Evolutionary conservation across 2,329 filamentous ascomycete genomes (phyloP).

Genomic region (Tympanopsis confertula): DNA sequence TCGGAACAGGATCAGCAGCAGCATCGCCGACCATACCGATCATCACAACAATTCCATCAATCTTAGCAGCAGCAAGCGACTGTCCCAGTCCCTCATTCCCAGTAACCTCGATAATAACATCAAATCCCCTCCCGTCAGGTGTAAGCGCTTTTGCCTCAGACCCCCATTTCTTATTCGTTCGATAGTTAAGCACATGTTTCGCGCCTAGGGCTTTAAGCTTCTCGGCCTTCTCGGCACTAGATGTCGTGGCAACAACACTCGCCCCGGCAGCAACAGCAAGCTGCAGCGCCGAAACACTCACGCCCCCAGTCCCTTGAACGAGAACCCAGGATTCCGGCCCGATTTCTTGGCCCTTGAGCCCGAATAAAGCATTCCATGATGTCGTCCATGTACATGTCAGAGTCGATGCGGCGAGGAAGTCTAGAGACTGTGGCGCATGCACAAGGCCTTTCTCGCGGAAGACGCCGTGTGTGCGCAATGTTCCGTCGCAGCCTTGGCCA

Average conservation of each 20-base stretch:
- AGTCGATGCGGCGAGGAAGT: constrained; percentile 23
- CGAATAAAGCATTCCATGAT: constrained; percentile 38
- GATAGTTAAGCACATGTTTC: constrained; percentile 49
- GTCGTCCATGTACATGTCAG: constrained; percentile 36
- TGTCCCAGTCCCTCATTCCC: constrained; percentile 48
- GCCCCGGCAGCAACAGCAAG: constrained; percentile 36
- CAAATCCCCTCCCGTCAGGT: constrained; percentile 35
- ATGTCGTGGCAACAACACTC: constrained; percentile 46
- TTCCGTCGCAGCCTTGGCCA: constrained; percentile 44
- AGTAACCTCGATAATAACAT: constrained; percentile 56
- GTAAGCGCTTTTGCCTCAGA: constrained; percentile 36
- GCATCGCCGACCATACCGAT: constrained; percentile 19
- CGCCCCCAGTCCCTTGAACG: constrained; percentile 26
- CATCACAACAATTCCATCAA: constrained; percentile 18
- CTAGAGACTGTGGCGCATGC: constrained; percentile 30
- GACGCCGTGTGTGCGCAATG: constrained; percentile 41
- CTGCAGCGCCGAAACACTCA: constrained; percentile 22
- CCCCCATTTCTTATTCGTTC: constrained; percentile 45
- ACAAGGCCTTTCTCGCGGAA: constrained; percentile 47
- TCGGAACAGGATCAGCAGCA: constrained; percentile 9
- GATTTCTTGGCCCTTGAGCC: constrained; percentile 26
- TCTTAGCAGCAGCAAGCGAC: constrained; percentile 34
- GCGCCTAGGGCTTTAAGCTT: constrained; percentile 43
- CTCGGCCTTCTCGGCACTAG: constrained; percentile 38
- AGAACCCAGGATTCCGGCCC: constrained; percentile 20